phyloP scores from a whole-genome alignment of 129 eudicot genomes.

The Flaveria trinervia region DNA sequence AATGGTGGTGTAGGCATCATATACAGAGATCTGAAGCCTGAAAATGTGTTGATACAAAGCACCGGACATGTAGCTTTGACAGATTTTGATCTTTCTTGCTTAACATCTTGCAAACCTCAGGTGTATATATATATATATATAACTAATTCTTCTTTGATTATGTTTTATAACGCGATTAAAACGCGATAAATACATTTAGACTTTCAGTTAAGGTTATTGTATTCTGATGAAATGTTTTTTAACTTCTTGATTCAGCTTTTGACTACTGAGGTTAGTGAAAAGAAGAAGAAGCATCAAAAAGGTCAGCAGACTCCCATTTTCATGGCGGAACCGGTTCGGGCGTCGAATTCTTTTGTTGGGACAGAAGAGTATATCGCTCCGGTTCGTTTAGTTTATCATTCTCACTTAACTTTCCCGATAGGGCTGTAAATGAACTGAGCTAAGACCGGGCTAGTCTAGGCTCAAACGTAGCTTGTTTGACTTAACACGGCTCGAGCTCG shows the following conservation, averaged over 20 bases:
- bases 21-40: constrained; percentile 98
- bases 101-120: constrained; percentile 99
- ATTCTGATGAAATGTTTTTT: background rate
- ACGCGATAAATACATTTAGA: background rate
- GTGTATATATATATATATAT: constrained; percentile 35
- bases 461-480: too few relatives aligned
- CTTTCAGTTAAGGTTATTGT: background rate
- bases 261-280: constrained; percentile 57
- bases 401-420: background rate
- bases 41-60: constrained; percentile 79
- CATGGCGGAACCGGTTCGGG: constrained; percentile 97
- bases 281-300: constrained; percentile 59
- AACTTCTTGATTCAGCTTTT: constrained; percentile 59
- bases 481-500: too few relatives aligned
- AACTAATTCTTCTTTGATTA: background rate
- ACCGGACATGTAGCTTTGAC: constrained; percentile 85
- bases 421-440: too few relatives aligned
- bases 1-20: constrained; percentile 63
- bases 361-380: constrained; percentile 99
- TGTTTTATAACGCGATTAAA: background rate
- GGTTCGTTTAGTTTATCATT: constrained; percentile 44
- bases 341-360: constrained; percentile 97
- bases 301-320: constrained; percentile 74
- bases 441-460: too few relatives aligned
- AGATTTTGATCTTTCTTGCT: constrained; percentile 96